Percentiles rank a stretch among this genome's conserved stretches.
Evolutionary conservation across 2,329 filamentous ascomycete species (phyloP).

Genomic region (Alternaria triticina): DNA sequence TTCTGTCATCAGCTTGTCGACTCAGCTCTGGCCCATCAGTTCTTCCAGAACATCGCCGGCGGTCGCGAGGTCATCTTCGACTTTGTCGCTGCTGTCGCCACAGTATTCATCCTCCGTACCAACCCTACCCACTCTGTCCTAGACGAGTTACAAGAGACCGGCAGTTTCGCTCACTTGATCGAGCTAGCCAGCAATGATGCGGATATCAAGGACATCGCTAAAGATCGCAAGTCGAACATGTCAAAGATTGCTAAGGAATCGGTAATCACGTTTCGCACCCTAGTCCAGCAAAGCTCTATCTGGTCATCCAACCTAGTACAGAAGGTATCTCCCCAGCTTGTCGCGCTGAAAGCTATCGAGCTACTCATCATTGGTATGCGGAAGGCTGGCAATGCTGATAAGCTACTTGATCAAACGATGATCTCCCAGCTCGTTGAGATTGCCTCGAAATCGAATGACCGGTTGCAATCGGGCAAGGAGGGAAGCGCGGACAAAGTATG

Average conservation of each 20-base stretch:
- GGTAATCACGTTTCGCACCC: constrained; percentile 61
- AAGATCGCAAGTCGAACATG: constrained; percentile 71
- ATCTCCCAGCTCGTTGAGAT: constrained; percentile 54
- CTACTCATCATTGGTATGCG: constrained; percentile 61
- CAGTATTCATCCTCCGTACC: constrained; percentile 67
- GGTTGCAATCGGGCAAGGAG: constrained; percentile 19
- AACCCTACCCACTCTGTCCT: constrained; percentile 67
- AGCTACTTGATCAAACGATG: constrained; percentile 52
- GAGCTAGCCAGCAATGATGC: constrained; percentile 59
- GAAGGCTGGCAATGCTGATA: constrained; percentile 55
- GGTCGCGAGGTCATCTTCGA: constrained; percentile 56
- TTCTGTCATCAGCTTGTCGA: constrained; percentile 76
- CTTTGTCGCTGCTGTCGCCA: constrained; percentile 68
- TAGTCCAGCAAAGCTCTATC: constrained; percentile 60
- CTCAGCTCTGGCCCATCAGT: constrained; percentile 71
- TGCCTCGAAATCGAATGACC: constrained; percentile 30
- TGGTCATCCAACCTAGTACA: constrained; percentile 65
- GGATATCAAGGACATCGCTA: constrained; percentile 67
- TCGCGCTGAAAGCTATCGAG: constrained; percentile 70
- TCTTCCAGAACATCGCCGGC: constrained; percentile 67
- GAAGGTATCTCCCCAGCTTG: constrained; percentile 65
- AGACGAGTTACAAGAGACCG: constrained; percentile 62
- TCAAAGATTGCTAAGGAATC: constrained; percentile 68
- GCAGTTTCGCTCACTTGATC: constrained; percentile 62
- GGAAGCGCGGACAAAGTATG: constrained; percentile 25